Conservation (phyloP, 345 rosid genomes). For the Durio zibethinus region DNA sequence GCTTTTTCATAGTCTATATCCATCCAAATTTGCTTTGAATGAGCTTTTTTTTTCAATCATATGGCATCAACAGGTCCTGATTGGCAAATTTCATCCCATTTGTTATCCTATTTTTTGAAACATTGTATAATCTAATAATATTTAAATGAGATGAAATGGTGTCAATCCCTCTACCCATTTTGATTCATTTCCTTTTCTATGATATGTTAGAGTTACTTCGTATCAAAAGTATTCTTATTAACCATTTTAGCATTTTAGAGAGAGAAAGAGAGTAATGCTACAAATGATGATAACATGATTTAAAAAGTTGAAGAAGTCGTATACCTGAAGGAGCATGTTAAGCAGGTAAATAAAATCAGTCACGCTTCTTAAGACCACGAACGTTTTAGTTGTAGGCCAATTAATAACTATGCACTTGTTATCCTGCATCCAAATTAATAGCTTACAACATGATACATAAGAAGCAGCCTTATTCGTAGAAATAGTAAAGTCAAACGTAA, state of each 20-base stretch:
- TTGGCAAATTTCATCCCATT: not conserved
- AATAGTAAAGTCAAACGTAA: not conserved
- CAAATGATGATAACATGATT: not conserved
- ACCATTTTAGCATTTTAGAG: not conserved
- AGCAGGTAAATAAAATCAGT: conserved; percentile 64
- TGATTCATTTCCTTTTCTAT: no score
- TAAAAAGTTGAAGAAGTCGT: not conserved
- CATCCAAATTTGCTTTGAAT: not conserved
- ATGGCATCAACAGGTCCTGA: not conserved
- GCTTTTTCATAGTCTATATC: not conserved
- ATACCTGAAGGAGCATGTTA: conserved; percentile 84
- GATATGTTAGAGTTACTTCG: not conserved
- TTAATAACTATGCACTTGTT: conserved; percentile 52
- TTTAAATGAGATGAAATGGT: not conserved
- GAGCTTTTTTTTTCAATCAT: not conserved
- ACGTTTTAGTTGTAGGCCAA: conserved; percentile 37
- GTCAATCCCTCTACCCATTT: not conserved
- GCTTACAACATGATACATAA: not conserved
- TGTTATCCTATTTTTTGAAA: not conserved
- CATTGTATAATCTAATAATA: not conserved
- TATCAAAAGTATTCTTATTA: not conserved
- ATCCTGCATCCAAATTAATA: conserved; percentile 37
- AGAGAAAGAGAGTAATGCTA: not conserved
- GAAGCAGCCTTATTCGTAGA: not conserved
- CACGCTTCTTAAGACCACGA: conserved; percentile 52